Base-by-base conservation (phyloP, 1,284 basidiomycete genomes). In the Kalmanozyma brasiliensis region DNA sequence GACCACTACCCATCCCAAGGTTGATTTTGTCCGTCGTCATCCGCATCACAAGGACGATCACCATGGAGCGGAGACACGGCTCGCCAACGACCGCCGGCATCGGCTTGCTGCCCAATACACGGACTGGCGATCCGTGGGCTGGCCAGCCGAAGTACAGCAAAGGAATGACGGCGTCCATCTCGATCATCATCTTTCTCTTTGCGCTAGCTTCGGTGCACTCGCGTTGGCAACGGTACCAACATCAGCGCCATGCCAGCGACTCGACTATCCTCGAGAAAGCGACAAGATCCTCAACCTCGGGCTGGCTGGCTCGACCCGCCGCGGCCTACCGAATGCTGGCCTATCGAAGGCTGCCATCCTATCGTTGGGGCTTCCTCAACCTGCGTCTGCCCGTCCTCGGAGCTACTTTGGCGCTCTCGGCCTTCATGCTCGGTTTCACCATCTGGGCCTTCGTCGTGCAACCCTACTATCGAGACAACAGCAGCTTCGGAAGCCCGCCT, bases 401-500 rank as follows among this genome's bases (percentile, higher is more conserved):
- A 4, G 69, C 64, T 8, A 68, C 69, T 1, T 30, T 72, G 30
- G 37, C 46, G 8, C 45, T 72, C 19, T 41, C 49, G 17, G 69
- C 59, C 17, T 59, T 72, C 29, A 72, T 72, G 69, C 56, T 64
- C 8, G 53, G 59, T 20, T 60, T 72, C 36, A 68, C 69, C 34
- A 52, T 61, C 26, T 76, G 71, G 73, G 43, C 56, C 2, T 65
- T 80, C 19, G 49, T 60, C 3, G 49, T 77, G 8, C 49, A 63
- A 30, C 78, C 77, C 1, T 77, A 74, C 36, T 80, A 80, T 32
- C 65, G 76, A 10, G 37, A 48, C 17, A 45, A 58, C 19, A 35
- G 53, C 30, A 59, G 51, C 33, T 78, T 68, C 29, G 76, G 74
- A 14, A 66, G 67, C 17, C 76, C 78, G 1, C 74, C 74, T 6